A percentile compares a stretch with the other conserved stretches of the same genome.
Evolutionary conservation across 208 protist genomes (phyloP).

Genomic region (Herpetomonas samuelpessoai): DNA sequence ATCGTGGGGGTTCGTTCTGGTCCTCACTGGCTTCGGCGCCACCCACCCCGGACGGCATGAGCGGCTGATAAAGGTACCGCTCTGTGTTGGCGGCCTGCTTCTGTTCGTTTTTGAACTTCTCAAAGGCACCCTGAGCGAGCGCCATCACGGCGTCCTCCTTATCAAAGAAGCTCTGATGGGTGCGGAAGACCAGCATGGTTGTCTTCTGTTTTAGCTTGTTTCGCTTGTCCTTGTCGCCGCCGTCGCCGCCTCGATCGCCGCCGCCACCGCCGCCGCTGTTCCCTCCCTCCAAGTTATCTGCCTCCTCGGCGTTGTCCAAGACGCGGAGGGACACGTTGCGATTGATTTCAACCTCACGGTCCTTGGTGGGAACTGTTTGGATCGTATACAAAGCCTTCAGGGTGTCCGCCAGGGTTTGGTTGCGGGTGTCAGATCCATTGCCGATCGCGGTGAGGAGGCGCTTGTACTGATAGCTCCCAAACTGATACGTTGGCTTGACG

Average conservation of each 20-base stretch:
- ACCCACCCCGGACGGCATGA: constrained; percentile 7
- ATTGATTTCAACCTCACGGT: constrained; percentile 8
- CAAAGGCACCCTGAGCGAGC: constrained; percentile 24
- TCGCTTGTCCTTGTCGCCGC: not conserved
- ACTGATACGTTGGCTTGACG: constrained; percentile 42
- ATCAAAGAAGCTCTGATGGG: constrained; percentile 13
- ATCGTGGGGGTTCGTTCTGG: constrained; percentile 14
- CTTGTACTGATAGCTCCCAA: constrained; percentile 40
- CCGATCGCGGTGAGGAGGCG: constrained; percentile 5
- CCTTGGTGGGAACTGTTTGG: constrained; percentile 30
- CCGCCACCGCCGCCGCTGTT: constrained; percentile 3
- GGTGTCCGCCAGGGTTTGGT: constrained; percentile 10
- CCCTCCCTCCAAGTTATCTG: constrained; percentile 15
- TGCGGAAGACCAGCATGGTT: constrained; percentile 8
- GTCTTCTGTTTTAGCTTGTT: constrained; percentile 10
- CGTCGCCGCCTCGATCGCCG: constrained; percentile 2
- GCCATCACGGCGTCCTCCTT: constrained; percentile 6
- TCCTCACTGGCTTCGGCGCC: constrained; percentile 9
- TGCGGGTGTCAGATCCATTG: not conserved
- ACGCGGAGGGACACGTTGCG: constrained; percentile 17
- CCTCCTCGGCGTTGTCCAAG: constrained; percentile 17
- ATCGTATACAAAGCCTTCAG: constrained; percentile 26
- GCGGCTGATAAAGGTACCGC: constrained; percentile 72
- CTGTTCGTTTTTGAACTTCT: constrained; percentile 52
- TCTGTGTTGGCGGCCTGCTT: constrained; percentile 12